These are phyloP conservation scores for Orbilia ellipsospora DNA, from an alignment of 2,329 filamentous ascomycete genomes.

Conservation along the genomic window DNA sequence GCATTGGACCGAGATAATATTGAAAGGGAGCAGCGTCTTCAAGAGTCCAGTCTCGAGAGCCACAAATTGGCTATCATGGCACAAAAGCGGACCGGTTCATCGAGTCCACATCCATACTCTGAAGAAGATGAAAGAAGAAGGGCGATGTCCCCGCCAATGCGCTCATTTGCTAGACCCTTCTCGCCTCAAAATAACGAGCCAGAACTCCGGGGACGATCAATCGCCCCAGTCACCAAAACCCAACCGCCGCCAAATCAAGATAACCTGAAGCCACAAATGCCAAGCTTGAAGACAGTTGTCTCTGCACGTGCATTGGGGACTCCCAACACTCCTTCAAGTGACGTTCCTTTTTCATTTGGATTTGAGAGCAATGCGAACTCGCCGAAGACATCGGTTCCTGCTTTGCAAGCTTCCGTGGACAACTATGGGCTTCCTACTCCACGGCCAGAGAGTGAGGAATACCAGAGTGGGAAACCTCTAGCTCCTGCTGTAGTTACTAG, in stretches of 20 bases:
- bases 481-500: slow-evolving; percentile 4
- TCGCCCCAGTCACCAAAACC: neutral
- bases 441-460: slow-evolving; percentile 48
- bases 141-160: slow-evolving; percentile 40
- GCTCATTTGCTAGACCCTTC: slow-evolving; percentile 48
- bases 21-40: slow-evolving; percentile 39
- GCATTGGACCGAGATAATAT: slow-evolving; percentile 56
- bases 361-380: slow-evolving; percentile 24
- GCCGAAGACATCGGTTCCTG: slow-evolving; percentile 16
- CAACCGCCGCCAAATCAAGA: slow-evolving; percentile 4
- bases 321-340: neutral
- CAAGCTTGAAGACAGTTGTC: slow-evolving; percentile 26
- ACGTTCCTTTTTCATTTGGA: slow-evolving; percentile 47
- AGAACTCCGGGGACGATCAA: slow-evolving; percentile 19
- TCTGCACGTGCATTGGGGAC: slow-evolving; percentile 10
- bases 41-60: slow-evolving; percentile 34
- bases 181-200: slow-evolving; percentile 30
- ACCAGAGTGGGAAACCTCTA: slow-evolving; percentile 22
- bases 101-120: slow-evolving; percentile 49
- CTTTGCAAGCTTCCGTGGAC: slow-evolving; percentile 14
- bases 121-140: slow-evolving; percentile 49
- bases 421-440: slow-evolving; percentile 45
- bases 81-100: slow-evolving; percentile 38
- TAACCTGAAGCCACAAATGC: slow-evolving; percentile 19
- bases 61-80: slow-evolving; percentile 48